Evolutionary conservation across 768 basidiomycete genomes (phyloP), one percentile per base, ranked within the genome.

Genomic region (Termitomyces sp.): DNA sequence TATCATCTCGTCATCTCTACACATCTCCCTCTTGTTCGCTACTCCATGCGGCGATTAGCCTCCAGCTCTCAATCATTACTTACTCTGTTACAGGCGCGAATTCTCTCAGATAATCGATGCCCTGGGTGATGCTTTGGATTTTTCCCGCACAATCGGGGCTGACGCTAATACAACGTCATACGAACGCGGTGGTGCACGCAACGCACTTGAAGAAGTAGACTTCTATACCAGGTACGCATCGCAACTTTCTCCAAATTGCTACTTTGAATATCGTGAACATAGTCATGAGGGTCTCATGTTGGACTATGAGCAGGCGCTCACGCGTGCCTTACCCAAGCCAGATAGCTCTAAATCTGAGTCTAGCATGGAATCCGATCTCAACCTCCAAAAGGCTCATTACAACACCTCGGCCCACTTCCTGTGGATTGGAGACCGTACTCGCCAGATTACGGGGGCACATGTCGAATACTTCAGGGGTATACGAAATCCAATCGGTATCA

Each of bases 341-440:
- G 41, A 55, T 46, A 36, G 44, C 18, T 30, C 10, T 32, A 41
- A 43, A 30, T 23, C 3, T n/a, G 18, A 28, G 36, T n/a, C 5
- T n/a, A 3, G 33, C 13, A 23, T 50, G 10, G 54, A 63, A n/a
- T 20, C 60, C 28, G 23, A 46, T 14, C 12, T 59, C 16, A 51
- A 51, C 50, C 36, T 62, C 33, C 59, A 55, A 4, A 77, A 72
- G 47, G 85, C 80, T 40, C 82, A 81, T 70, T 98, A 96, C 74
- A 96, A 98, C 69, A 90, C 91, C 16, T 92, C 93, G 3, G 91
- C 93, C 8, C 95, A 95, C 71, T 96, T 97, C 74, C 72, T 98
- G 52, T 99, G 96, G 96, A 92, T 99, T 56, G 96, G 96, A 0
- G 97, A 99, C 73, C 85, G 96, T 54, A 99, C 96, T 5, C 78